phyloP scores from a whole-genome alignment of 2,329 filamentous ascomycete genomes.

The Cladophialophora chaetospira region DNA sequence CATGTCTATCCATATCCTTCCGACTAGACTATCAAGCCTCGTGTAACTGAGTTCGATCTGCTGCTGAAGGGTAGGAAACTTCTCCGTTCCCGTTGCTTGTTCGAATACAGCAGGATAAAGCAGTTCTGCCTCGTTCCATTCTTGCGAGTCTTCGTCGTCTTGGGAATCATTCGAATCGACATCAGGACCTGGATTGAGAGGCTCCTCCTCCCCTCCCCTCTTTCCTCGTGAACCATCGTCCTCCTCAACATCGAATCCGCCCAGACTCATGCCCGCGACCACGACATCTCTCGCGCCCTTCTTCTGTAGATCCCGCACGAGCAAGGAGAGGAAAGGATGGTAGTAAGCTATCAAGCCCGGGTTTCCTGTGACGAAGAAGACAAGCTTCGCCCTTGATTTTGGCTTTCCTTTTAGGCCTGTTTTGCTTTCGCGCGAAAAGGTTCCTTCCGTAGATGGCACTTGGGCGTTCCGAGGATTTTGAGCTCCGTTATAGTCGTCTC shows the following conservation, averaged over 20 bases:
- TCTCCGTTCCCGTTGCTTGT: background rate
- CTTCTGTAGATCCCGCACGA: conserved; percentile 30
- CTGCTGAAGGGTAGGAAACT: conserved; percentile 35
- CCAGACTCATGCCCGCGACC: conserved; percentile 28
- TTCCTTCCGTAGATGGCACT: too few species aligned
- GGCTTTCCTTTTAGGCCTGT: too few species aligned
- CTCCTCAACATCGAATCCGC: conserved; percentile 28
- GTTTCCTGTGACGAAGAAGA: conserved; percentile 55
- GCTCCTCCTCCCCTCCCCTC: background rate
- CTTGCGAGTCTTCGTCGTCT: conserved; percentile 30
- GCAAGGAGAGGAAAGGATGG: conserved; percentile 45
- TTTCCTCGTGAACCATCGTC: background rate
- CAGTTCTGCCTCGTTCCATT: conserved; percentile 10
- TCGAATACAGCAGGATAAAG: conserved; percentile 10
- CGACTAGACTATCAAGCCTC: conserved; percentile 45
- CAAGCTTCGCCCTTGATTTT: conserved; percentile 20
- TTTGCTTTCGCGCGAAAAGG: too few species aligned
- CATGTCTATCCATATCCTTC: conserved; percentile 22
- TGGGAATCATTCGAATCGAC: conserved; percentile 21
- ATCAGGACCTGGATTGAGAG: background rate
- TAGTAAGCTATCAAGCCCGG: conserved; percentile 55
- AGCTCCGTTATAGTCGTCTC: too few species aligned
- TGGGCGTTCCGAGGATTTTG: too few species aligned
- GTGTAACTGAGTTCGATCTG: conserved; percentile 54
- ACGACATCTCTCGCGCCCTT: background rate